A percentile compares a stretch with the other conserved stretches of the same genome.
Evolutionary conservation across 495 filamentous ascomycete genomes (phyloP).

Genomic region (Pyronema omphalodes): DNA sequence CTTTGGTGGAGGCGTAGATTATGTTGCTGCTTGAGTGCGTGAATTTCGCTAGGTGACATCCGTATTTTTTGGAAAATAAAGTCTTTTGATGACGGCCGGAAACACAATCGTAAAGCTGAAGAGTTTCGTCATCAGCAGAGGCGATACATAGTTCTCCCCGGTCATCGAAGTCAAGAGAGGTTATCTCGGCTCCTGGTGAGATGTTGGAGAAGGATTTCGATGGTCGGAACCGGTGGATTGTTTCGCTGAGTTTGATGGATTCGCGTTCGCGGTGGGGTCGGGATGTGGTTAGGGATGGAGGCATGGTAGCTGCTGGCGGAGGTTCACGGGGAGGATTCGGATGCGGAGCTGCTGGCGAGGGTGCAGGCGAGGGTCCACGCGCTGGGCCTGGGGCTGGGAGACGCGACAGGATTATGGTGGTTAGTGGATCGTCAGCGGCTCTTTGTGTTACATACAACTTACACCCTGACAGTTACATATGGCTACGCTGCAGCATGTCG

Average conservation of each 20-base stretch:
- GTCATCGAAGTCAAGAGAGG: constrained; percentile 90
- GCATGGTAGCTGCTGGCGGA: neutral
- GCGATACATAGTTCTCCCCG: constrained; percentile 76
- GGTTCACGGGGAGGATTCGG: neutral
- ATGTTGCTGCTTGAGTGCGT: constrained; percentile 74
- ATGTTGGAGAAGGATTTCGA: constrained; percentile 22
- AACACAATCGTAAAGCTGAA: constrained; percentile 83
- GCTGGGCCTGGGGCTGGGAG: neutral
- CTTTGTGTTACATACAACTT: neutral
- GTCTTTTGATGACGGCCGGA: constrained; percentile 74
- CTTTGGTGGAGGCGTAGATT: constrained; percentile 87
- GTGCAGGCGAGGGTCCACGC: neutral
- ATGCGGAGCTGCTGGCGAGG: neutral
- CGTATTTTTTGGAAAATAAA: constrained; percentile 82
- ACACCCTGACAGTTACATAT: too few relatives aligned
- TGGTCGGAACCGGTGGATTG: constrained; percentile 22
- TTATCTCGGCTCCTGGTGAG: constrained; percentile 49
- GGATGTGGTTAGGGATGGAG: constrained; percentile 5
- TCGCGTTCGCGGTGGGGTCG: constrained; percentile 11
- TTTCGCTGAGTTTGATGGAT: constrained; percentile 17
- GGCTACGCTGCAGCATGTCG: too few relatives aligned
- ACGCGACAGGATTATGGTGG: neutral
- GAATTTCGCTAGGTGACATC: constrained; percentile 81
- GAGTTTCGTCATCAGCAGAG: constrained; percentile 74
- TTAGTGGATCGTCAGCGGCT: neutral